phyloP scores from a whole-genome alignment of 352 stramenopile genomes.

The Pythium monospermum region DNA sequence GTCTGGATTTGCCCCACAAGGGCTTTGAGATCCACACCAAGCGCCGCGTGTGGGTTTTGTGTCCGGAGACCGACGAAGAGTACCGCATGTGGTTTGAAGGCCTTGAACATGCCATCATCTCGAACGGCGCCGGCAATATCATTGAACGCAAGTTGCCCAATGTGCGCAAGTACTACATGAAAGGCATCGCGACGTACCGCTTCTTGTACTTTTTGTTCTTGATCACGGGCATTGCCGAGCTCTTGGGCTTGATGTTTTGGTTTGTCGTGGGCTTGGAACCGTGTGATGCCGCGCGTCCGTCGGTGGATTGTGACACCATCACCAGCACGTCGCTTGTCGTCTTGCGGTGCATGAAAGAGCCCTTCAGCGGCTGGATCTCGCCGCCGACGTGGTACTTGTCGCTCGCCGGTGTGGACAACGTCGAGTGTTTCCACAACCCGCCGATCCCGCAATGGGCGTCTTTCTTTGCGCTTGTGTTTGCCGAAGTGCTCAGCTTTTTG shows the following conservation, averaged over 20 bases:
- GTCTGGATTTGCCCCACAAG: constrained; percentile 81
- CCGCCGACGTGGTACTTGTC: constrained; percentile 34
- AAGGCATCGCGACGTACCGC: constrained; percentile 79
- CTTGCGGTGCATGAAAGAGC: constrained; percentile 35
- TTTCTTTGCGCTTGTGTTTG: constrained; percentile 32
- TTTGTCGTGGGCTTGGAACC: constrained; percentile 78
- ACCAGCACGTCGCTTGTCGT: constrained; percentile 45
- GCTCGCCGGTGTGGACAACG: constrained; percentile 51
- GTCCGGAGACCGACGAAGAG: constrained; percentile 79
- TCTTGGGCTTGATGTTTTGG: constrained; percentile 79
- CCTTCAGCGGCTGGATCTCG: constrained; percentile 55
- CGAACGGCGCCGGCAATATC: constrained; percentile 77
- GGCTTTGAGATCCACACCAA: constrained; percentile 84
- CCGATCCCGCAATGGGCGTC: constrained; percentile 37
- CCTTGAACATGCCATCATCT: constrained; percentile 72
- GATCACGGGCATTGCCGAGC: constrained; percentile 58
- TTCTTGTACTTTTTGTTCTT: constrained; percentile 82
- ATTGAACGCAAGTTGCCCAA: constrained; percentile 86
- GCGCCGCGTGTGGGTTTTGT: constrained; percentile 83
- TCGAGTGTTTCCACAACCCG: constrained; percentile 39
- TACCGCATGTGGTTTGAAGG: constrained; percentile 86
- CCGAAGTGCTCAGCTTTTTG: constrained; percentile 34
- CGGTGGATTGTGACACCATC: constrained; percentile 60
- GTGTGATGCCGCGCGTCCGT: constrained; percentile 46
- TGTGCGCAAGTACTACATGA: constrained; percentile 89